Evolutionary conservation across 2,329 filamentous ascomycete species (phyloP), one percentile per base, ranked within the genome.

Genomic region (Fusarium sp.): DNA sequence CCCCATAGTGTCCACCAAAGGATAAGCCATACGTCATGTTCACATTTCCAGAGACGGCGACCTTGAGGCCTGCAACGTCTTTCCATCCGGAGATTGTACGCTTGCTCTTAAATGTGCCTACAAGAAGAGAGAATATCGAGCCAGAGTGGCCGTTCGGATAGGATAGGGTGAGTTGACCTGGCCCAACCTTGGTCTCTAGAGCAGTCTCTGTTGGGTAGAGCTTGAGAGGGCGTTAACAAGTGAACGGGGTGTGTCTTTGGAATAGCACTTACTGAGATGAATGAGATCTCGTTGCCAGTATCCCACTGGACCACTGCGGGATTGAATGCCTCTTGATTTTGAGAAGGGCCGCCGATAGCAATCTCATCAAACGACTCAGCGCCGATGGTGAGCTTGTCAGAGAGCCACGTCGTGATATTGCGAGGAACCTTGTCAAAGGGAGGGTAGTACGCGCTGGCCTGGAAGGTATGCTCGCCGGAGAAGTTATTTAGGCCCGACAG

Each of bases 281-380:
- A 81, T 0, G 76, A 74, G 9, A 81, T 79, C 58, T 84, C 83
- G 22, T 76, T 74, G 6, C 82, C 84, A 6, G 83, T 84, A 17
- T 83, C 78, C 90, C 90, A 92, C 74, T 92, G 90, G 0, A 89
- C 85, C 7, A 92, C 87, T 0, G 88, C 87, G 0, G 90, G 90
- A 67, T 88, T 91, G 79, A 90, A 92, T 0, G 87, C 85, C 8
- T 79, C 83, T 6, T 85, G 85, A 50, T 87, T 88, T 60, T 84
- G 84, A 1, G 85, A 83, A 6, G 87, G 86, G 0, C 90, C 90
- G 11, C 90, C 90, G 7, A 91, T 79, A 2, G 86, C 85, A 47
- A 84, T 87, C 78, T 91, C 86, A 14, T 87, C 84, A 72, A 90
- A 90, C 0, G 88, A 87, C 76, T 90, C 87, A 0, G 87, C 89